Evolutionary conservation across 1,284 basidiomycete genomes (phyloP).

Genomic region (Baeospora myosura): DNA sequence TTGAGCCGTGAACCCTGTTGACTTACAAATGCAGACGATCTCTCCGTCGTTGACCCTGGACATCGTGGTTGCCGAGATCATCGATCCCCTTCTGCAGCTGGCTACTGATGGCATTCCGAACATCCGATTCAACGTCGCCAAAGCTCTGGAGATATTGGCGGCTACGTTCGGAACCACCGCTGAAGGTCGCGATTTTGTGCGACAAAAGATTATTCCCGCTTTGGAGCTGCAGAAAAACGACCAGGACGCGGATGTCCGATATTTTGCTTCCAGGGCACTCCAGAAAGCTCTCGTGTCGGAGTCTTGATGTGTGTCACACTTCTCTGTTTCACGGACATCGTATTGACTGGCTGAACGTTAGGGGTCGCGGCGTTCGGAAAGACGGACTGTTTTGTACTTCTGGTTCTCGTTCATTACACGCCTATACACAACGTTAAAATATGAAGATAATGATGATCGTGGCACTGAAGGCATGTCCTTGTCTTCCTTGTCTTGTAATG

Average conservation of each 20-base stretch:
- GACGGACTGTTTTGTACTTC: not conserved
- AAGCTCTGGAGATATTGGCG: constrained; percentile 85
- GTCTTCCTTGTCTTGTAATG: not conserved
- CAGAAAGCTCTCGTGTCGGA: constrained; percentile 39
- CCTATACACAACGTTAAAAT: not conserved
- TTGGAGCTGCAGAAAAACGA: constrained; percentile 88
- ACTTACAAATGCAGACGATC: constrained; percentile 63
- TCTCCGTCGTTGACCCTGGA: constrained; percentile 86
- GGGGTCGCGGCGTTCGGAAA: not conserved
- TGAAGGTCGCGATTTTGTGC: constrained; percentile 73
- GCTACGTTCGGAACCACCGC: constrained; percentile 56
- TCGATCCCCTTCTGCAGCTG: constrained; percentile 80
- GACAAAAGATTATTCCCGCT: constrained; percentile 72
- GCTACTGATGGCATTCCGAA: constrained; percentile 94
- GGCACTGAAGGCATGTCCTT: not conserved
- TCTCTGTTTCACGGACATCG: not conserved
- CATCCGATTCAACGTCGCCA: constrained; percentile 98
- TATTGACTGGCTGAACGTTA: not conserved
- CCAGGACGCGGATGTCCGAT: constrained; percentile 92
- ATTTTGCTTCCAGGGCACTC: constrained; percentile 67
- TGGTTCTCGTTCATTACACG: not conserved
- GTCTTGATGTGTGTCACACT: constrained; percentile 3
- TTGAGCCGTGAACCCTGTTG: constrained; percentile 9
- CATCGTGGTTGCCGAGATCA: constrained; percentile 81
- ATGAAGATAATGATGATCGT: not conserved